phyloP scores from a whole-genome alignment of 2,329 filamentous ascomycete species.

The Beauveria pseudobassiana region DNA sequence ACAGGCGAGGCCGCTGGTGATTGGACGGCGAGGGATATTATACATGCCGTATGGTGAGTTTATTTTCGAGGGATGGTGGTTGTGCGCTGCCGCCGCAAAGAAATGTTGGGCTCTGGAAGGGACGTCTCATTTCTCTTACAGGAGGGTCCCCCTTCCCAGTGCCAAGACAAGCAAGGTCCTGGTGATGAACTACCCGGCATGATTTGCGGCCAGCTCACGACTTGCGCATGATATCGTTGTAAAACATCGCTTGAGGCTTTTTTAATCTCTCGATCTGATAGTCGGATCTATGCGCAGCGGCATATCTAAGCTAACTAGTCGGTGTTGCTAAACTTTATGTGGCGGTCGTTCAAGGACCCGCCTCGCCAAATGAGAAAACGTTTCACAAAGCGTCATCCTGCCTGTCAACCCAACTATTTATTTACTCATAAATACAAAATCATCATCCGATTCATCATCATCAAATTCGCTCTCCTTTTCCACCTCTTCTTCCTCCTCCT shows the following conservation, averaged over 20 bases:
- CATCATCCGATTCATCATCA: too few relatives aligned
- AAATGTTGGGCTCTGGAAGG: background rate
- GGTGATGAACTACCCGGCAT: background rate
- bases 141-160: background rate
- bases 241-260: too few relatives aligned
- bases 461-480: slow-evolving; percentile 1
- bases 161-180: background rate
- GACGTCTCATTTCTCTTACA: background rate
- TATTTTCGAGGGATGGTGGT: background rate
- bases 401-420: background rate
- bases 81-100: background rate
- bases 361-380: too few relatives aligned
- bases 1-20: background rate
- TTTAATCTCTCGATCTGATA: background rate
- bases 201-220: background rate
- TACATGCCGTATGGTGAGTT: background rate
- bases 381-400: slow-evolving; percentile 14
- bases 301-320: background rate
- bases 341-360: background rate
- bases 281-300: background rate
- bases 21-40: background rate
- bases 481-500: too few relatives aligned
- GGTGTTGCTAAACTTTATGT: background rate
- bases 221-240: too few relatives aligned
- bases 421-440: too few relatives aligned